Conservation (phyloP, 176 grass and related monocot species). For the Paspalum vaginatum region DNA sequence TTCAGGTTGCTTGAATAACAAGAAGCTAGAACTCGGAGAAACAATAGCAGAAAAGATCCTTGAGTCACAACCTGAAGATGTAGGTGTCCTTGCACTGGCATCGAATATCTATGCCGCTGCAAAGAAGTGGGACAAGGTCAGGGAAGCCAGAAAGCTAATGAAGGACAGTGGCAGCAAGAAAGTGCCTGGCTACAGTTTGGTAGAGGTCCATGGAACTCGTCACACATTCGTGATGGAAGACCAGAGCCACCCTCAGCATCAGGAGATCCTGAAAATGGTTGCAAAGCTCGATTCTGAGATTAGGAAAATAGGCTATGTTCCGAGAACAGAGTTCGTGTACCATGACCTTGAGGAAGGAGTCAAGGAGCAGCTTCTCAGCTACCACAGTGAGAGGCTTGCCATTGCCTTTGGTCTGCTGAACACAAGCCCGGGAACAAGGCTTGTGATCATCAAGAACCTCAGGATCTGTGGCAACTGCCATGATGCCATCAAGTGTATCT, state of each 20-base stretch:
- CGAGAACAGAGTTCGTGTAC: constrained; percentile 65
- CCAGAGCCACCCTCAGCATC: constrained; percentile 64
- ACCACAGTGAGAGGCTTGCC: constrained; percentile 64
- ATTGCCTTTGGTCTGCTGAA: constrained; percentile 65
- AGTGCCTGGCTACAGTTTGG: constrained; percentile 57
- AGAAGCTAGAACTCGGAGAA: constrained; percentile 61
- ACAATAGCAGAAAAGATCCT: constrained; percentile 55
- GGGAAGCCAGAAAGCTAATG: constrained; percentile 59
- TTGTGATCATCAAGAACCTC: constrained; percentile 72
- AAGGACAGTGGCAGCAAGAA: constrained; percentile 55
- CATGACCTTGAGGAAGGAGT: constrained; percentile 64
- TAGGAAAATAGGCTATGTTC: constrained; percentile 61
- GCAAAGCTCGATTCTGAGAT: constrained; percentile 46
- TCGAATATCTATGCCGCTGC: constrained; percentile 56
- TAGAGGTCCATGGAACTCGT: constrained; percentile 42
- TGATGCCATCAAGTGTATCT: constrained; percentile 59
- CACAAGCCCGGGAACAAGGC: constrained; percentile 53
- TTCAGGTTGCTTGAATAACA: constrained; percentile 73
- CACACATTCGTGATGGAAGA: constrained; percentile 59
- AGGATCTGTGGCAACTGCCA: constrained; percentile 64
- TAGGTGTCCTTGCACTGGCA: constrained; percentile 55
- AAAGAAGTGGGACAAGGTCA: constrained; percentile 67
- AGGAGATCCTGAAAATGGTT: constrained; percentile 47
- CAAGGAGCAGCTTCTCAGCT: constrained; percentile 62
- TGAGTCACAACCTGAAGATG: constrained; percentile 47